These are phyloP conservation scores for Ceraceosorus guamensis DNA, from an alignment of 1,284 basidiomycete species.

Conservation along the genomic window DNA sequence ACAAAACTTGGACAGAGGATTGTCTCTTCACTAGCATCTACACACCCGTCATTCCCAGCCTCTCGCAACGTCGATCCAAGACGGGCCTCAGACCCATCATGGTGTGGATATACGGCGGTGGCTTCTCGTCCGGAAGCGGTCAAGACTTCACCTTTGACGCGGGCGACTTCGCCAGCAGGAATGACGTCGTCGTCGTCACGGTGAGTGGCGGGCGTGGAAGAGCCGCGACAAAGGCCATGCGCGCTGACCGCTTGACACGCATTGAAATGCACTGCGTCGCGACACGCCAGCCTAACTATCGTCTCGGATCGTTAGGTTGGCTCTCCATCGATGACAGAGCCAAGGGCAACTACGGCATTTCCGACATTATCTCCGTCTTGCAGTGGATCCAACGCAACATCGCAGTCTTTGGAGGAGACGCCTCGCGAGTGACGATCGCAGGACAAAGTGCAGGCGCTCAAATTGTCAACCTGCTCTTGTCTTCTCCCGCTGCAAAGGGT, in stretches of 20 bases:
- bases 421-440: slow-evolving; percentile 7
- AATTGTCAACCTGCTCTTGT: slow-evolving; percentile 6
- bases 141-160: slow-evolving; percentile 51
- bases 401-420: slow-evolving; percentile 12
- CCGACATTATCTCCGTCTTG: slow-evolving; percentile 10
- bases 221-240: neutral
- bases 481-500: neutral
- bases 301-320: slow-evolving; percentile 7
- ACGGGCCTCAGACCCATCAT: slow-evolving; percentile 55
- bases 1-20: slow-evolving; percentile 37
- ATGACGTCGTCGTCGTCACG: slow-evolving; percentile 53
- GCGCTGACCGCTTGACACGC: too few relatives aligned
- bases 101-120: slow-evolving; percentile 52
- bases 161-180: slow-evolving; percentile 51
- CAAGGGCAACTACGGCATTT: slow-evolving; percentile 9
- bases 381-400: slow-evolving; percentile 10
- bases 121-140: slow-evolving; percentile 51
- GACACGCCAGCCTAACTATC: slow-evolving; percentile 4
- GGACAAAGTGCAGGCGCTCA: slow-evolving; percentile 13
- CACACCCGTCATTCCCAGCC: slow-evolving; percentile 51
- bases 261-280: neutral
- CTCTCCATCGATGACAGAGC: neutral
- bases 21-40: slow-evolving; percentile 60
- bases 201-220: neutral
- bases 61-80: slow-evolving; percentile 10